Percentiles rank a stretch among this genome's conserved stretches.
Conservation (phyloP, 495 filamentous ascomycete species). For the Podospora bellae-mahoneyi region DNA sequence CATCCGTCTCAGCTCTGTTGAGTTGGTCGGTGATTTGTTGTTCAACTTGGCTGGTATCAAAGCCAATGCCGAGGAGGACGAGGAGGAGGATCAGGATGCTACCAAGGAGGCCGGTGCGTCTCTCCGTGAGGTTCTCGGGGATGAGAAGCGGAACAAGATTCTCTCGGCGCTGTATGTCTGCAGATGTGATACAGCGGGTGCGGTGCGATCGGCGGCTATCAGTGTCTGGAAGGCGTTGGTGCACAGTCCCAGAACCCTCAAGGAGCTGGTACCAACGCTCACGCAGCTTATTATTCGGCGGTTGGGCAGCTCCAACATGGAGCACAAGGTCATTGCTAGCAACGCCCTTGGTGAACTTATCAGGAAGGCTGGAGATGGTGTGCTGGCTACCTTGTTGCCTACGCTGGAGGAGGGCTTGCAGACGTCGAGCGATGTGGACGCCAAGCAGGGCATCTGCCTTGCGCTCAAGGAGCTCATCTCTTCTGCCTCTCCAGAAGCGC, state of each 20-base stretch:
- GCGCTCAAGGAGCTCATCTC: conserved; percentile 88
- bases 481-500: conserved; percentile 81
- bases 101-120: conserved; percentile 83
- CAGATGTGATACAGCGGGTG: conserved; percentile 90
- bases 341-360: conserved; percentile 96
- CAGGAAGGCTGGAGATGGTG: conserved; percentile 90
- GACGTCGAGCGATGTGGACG: conserved; percentile 83
- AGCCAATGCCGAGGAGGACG: conserved; percentile 73
- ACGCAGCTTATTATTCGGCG: conserved; percentile 92
- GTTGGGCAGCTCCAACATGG: conserved; percentile 92
- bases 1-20: conserved; percentile 94
- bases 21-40: conserved; percentile 91
- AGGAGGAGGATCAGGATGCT: conserved; percentile 67
- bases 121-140: conserved; percentile 85
- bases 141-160: conserved; percentile 92
- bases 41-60: conserved; percentile 98
- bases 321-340: conserved; percentile 96
- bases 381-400: conserved; percentile 81
- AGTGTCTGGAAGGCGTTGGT: conserved; percentile 96
- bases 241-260: conserved; percentile 84
- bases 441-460: conserved; percentile 96
- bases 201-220: conserved; percentile 87
- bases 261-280: conserved; percentile 90
- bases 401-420: conserved; percentile 91
- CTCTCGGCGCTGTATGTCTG: conserved; percentile 95